A percentile compares a stretch with the other conserved stretches of the same genome.
These are phyloP conservation scores for Halophytophthora batemanensis DNA, from an alignment of 352 stramenopile genomes.

Conservation along the genomic window DNA sequence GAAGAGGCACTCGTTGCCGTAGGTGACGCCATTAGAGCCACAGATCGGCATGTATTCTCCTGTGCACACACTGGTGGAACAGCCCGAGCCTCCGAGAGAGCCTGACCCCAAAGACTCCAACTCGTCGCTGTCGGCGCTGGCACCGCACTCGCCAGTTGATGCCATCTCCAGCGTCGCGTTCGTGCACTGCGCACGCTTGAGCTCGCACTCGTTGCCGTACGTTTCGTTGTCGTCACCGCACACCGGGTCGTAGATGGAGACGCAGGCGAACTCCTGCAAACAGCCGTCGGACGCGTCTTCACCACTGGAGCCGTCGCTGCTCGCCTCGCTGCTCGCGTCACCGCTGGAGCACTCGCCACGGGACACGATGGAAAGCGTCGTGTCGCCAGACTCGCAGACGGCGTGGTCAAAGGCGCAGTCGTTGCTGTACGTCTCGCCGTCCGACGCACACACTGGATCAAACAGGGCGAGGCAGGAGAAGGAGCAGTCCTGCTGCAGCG, in stretches of 20 bases:
- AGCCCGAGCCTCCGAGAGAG: constrained; percentile 1
- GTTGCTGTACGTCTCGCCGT: constrained; percentile 54
- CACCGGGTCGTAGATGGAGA: constrained; percentile 29
- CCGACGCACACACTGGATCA: constrained; percentile 50
- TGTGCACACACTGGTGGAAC: constrained; percentile 17
- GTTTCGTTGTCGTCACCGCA: constrained; percentile 44
- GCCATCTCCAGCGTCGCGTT: constrained; percentile 19
- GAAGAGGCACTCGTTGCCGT: constrained; percentile 45
- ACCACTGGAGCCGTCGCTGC: neutral
- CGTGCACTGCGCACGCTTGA: constrained; percentile 23
- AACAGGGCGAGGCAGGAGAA: constrained; percentile 21
- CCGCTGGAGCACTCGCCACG: constrained; percentile 22
- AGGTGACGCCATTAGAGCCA: constrained; percentile 44
- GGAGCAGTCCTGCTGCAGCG: constrained; percentile 6
- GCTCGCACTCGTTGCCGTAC: constrained; percentile 44
- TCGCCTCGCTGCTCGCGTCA: constrained; percentile 1
- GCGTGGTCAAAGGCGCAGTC: constrained; percentile 43
- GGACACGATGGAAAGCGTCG: constrained; percentile 21
- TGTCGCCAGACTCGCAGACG: constrained; percentile 26
- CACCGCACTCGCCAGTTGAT: constrained; percentile 20
- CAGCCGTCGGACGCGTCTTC: constrained; percentile 1
- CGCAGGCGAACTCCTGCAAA: constrained; percentile 22
- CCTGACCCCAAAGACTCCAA: neutral
- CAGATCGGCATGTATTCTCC: constrained; percentile 35
- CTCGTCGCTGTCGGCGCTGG: neutral